A percentile compares a stretch with the other conserved stretches of the same genome.
Evolutionary conservation across 306 rosid genomes (phyloP).

Genomic region (Rosa persica): DNA sequence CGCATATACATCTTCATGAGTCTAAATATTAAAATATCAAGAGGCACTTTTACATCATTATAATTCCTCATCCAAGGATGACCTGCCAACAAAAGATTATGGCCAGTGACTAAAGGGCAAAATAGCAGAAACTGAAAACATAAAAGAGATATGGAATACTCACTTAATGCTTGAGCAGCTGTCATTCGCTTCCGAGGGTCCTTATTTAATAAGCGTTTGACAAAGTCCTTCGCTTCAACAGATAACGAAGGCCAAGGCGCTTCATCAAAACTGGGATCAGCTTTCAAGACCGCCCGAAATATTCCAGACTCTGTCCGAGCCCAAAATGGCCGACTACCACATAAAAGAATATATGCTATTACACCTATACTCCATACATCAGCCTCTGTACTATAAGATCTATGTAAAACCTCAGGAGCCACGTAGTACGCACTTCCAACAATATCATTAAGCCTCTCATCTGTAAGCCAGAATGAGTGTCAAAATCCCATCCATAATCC

Average conservation of each 20-base stretch:
- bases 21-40: slow-evolving; percentile 79
- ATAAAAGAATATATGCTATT: slow-evolving; percentile 92
- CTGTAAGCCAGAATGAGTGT: slow-evolving; percentile 43
- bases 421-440: slow-evolving; percentile 99
- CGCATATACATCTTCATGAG: slow-evolving; percentile 83
- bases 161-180: slow-evolving; percentile 94
- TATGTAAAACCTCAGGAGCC: slow-evolving; percentile 97
- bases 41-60: slow-evolving; percentile 67
- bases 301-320: slow-evolving; percentile 97
- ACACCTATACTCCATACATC: slow-evolving; percentile 99
- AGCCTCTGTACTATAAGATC: slow-evolving; percentile 91
- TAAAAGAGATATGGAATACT: slow-evolving; percentile 35
- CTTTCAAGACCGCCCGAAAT: slow-evolving; percentile 90
- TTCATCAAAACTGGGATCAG: slow-evolving; percentile 94
- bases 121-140: slow-evolving; percentile 23
- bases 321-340: slow-evolving; percentile 99
- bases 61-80: slow-evolving; percentile 91
- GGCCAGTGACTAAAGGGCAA: slow-evolving; percentile 19
- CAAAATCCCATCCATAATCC: slow-evolving; percentile 27
- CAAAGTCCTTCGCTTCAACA: slow-evolving; percentile 88
- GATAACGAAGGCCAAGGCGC: slow-evolving; percentile 94
- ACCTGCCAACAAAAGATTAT: slow-evolving; percentile 63
- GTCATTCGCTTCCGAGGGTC: slow-evolving; percentile 94
- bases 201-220: slow-evolving; percentile 82
- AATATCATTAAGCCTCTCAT: slow-evolving; percentile 96